Conservation (phyloP, 352 stramenopile genomes). For the Pythium volutum region DNA sequence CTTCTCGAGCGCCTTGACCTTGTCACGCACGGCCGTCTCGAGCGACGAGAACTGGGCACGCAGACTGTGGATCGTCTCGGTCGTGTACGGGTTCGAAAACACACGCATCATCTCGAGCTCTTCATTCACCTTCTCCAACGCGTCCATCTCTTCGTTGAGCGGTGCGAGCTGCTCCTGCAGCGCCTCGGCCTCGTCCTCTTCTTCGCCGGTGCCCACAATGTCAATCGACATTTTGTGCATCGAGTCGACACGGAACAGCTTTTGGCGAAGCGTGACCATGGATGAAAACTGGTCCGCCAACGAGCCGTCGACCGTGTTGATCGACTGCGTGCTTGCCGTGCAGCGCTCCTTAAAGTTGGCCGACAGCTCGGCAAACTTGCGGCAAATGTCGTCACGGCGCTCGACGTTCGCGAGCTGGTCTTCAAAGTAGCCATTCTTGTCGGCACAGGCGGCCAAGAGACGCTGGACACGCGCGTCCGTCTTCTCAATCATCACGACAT, state of each 20-base stretch:
- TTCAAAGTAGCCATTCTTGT: slow-evolving; percentile 77
- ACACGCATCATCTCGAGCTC: slow-evolving; percentile 79
- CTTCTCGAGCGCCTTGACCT: slow-evolving; percentile 89
- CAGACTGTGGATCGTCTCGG: slow-evolving; percentile 87
- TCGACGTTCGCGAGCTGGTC: slow-evolving; percentile 71
- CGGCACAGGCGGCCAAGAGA: slow-evolving; percentile 60
- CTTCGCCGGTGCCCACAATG: slow-evolving; percentile 16
- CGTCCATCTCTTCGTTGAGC: slow-evolving; percentile 76
- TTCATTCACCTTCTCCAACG: slow-evolving; percentile 81
- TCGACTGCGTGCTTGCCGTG: slow-evolving; percentile 63
- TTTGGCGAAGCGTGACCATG: slow-evolving; percentile 68
- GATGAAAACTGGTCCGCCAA: slow-evolving; percentile 77
- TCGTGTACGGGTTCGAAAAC: slow-evolving; percentile 88
- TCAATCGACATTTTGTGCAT: slow-evolving; percentile 17
- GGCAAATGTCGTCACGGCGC: slow-evolving; percentile 72
- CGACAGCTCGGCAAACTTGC: slow-evolving; percentile 73
- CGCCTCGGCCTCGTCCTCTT: slow-evolving; percentile 20
- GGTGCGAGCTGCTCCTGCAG: slow-evolving; percentile 32
- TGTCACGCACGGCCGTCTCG: slow-evolving; percentile 71
- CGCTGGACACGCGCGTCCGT: slow-evolving; percentile 63
- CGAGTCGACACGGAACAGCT: slow-evolving; percentile 48
- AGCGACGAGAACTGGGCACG: slow-evolving; percentile 83
- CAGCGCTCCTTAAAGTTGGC: slow-evolving; percentile 77
- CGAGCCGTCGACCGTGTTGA: slow-evolving; percentile 75
- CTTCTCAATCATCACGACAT: slow-evolving; percentile 75